A percentile compares a stretch with the other conserved stretches of the same genome.
phyloP scores from a whole-genome alignment of 2,329 filamentous ascomycete species.

The Colletotrichum navitas region DNA sequence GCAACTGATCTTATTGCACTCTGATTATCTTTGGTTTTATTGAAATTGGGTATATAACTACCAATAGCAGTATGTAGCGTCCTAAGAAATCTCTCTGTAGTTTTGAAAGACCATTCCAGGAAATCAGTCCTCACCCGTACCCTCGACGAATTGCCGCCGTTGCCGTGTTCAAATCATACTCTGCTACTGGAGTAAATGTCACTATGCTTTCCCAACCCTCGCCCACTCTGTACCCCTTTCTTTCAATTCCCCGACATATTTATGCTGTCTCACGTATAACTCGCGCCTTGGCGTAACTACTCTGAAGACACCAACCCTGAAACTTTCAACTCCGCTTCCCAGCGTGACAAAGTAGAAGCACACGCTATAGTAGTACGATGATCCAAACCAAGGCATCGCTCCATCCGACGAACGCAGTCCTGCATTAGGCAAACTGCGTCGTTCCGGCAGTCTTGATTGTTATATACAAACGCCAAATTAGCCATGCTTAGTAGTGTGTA shows the following conservation, averaged over 20 bases:
- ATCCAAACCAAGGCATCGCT: too few relatives aligned
- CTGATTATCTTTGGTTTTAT: not conserved
- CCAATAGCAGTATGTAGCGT: not conserved
- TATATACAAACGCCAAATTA: too few relatives aligned
- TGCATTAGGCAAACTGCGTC: not conserved
- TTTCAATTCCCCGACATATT: not conserved
- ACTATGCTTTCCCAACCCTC: not conserved
- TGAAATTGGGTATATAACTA: not conserved
- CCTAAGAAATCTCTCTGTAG: not conserved
- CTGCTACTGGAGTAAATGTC: not conserved
- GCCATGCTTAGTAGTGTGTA: not conserved
- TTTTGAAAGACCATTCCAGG: not conserved
- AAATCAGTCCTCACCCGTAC: not conserved
- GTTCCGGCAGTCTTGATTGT: too few relatives aligned
- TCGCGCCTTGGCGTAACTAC: too few relatives aligned
- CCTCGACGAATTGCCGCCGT: not conserved
- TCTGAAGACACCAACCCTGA: too few relatives aligned
- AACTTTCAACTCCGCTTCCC: too few relatives aligned
- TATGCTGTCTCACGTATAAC: too few relatives aligned
- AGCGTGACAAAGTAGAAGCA: too few relatives aligned
- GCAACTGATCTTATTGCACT: not conserved
- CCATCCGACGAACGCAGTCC: too few relatives aligned
- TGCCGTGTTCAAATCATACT: not conserved
- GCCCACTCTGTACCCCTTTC: not conserved
- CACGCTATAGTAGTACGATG: too few relatives aligned